These are phyloP conservation scores for Colletotrichum ledebouriae DNA, from an alignment of 2,329 filamentous ascomycete species.

Conservation along the genomic window DNA sequence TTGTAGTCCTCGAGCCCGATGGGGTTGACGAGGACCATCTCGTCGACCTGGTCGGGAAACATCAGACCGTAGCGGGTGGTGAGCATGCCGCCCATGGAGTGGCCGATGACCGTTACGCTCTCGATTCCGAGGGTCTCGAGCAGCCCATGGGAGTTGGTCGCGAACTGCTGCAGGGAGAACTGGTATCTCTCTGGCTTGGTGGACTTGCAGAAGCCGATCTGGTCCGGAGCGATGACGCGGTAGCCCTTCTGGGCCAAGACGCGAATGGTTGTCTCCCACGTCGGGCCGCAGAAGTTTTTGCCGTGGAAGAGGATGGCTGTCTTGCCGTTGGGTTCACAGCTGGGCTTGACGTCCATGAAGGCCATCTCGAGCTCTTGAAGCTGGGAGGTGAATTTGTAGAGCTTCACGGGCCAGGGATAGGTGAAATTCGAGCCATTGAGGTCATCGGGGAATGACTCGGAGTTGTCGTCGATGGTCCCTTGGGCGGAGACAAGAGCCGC, in stretches of 20 bases:
- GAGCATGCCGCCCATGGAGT: slow-evolving; percentile 69
- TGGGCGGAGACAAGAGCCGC: slow-evolving; percentile 45
- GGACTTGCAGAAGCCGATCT: slow-evolving; percentile 71
- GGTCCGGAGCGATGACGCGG: slow-evolving; percentile 66
- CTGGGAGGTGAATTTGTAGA: slow-evolving; percentile 63
- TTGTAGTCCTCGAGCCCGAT: slow-evolving; percentile 69
- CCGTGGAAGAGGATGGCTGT: slow-evolving; percentile 65
- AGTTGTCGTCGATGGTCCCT: slow-evolving; percentile 50
- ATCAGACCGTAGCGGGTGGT: slow-evolving; percentile 64
- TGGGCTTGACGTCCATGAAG: slow-evolving; percentile 65
- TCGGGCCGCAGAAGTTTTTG: slow-evolving; percentile 69
- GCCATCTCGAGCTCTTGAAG: slow-evolving; percentile 65
- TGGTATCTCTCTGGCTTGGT: slow-evolving; percentile 65
- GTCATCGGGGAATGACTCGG: slow-evolving; percentile 55
- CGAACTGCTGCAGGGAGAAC: slow-evolving; percentile 65
- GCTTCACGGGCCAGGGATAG: slow-evolving; percentile 64
- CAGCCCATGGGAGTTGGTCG: slow-evolving; percentile 63
- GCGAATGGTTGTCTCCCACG: slow-evolving; percentile 63
- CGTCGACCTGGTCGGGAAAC: slow-evolving; percentile 59
- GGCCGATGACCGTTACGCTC: slow-evolving; percentile 63
- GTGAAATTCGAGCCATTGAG: slow-evolving; percentile 66
- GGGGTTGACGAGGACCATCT: slow-evolving; percentile 64
- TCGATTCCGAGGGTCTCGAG: slow-evolving; percentile 58
- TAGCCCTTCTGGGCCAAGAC: slow-evolving; percentile 59
- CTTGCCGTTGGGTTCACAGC: slow-evolving; percentile 52